phyloP scores from a whole-genome alignment of 2,329 filamentous ascomycete genomes.

The Ophiobolus disseminans region DNA sequence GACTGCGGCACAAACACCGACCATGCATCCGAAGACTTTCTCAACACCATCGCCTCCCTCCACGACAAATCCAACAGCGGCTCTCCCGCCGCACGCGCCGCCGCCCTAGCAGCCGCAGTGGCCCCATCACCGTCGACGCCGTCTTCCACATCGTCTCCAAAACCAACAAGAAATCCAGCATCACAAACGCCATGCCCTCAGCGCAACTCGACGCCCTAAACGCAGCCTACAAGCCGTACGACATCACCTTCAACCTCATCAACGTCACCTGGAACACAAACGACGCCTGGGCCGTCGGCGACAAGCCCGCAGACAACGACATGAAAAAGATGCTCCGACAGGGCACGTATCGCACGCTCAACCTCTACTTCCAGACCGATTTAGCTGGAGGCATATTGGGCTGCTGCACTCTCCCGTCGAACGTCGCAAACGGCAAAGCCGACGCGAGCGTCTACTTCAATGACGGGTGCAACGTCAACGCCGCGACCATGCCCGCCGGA shows the following conservation, averaged over 20 bases:
- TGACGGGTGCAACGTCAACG: constrained; percentile 65
- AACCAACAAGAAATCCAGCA: constrained; percentile 41
- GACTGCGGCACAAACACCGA: constrained; percentile 52
- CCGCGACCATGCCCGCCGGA: constrained; percentile 63
- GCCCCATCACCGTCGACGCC: constrained; percentile 48
- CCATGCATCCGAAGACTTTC: constrained; percentile 49
- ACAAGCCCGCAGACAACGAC: constrained; percentile 54
- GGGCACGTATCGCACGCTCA: constrained; percentile 62
- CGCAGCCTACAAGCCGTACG: constrained; percentile 57
- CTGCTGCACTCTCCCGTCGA: constrained; percentile 59
- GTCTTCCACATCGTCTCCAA: constrained; percentile 57
- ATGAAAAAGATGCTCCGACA: constrained; percentile 63
- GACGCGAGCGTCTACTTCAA: constrained; percentile 54
- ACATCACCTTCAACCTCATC: constrained; percentile 59
- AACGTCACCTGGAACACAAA: constrained; percentile 60
- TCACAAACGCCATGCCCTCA: constrained; percentile 52
- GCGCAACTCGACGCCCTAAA: constrained; percentile 51
- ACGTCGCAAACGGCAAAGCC: constrained; percentile 49
- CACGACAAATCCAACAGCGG: constrained; percentile 36
- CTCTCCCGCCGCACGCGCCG: constrained; percentile 39
- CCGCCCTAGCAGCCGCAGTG: constrained; percentile 25
- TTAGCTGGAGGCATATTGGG: constrained; percentile 58
- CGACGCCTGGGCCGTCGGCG: constrained; percentile 61
- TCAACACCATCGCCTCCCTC: constrained; percentile 47
- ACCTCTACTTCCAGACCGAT: constrained; percentile 67